Conservation (phyloP, 306 rosid species). For the Medicago arabica region DNA sequence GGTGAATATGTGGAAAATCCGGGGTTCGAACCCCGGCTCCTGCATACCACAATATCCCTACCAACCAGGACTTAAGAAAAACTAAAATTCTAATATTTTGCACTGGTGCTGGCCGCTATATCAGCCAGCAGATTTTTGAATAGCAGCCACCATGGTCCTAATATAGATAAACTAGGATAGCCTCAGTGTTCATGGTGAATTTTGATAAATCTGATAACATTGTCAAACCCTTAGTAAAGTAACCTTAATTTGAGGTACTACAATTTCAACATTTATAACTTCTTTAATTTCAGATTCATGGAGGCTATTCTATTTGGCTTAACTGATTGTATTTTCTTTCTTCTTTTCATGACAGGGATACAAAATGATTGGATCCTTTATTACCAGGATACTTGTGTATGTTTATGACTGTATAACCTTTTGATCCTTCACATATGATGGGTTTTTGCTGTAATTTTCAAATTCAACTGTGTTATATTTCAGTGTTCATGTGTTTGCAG, state of each 20-base stretch:
- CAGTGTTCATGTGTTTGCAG: conserved; percentile 51
- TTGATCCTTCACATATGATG: conserved; percentile 22
- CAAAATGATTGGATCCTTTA: conserved; percentile 87
- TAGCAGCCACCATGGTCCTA: background rate
- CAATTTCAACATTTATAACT: background rate
- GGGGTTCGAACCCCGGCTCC: too few species aligned
- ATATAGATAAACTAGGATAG: background rate
- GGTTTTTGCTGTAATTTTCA: conserved; percentile 3
- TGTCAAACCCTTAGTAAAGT: background rate
- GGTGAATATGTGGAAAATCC: too few species aligned
- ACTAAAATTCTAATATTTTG: background rate
- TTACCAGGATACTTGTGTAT: conserved; percentile 88
- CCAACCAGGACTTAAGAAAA: too few species aligned
- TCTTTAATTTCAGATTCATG: conserved; percentile 28
- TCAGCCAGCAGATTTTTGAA: background rate
- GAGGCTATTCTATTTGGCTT: conserved; percentile 33
- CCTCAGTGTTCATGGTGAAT: background rate
- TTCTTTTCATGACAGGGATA: conserved; percentile 49
- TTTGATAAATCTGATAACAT: background rate
- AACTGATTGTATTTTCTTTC: conserved; percentile 25
- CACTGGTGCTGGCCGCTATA: background rate
- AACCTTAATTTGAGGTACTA: conserved; percentile 1
- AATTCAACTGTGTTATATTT: background rate
- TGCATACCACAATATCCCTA: too few species aligned
- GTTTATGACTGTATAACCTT: conserved; percentile 37